These are phyloP conservation scores for Neurospora tetraspora DNA, from an alignment of 495 filamentous ascomycete genomes.

Conservation along the genomic window DNA sequence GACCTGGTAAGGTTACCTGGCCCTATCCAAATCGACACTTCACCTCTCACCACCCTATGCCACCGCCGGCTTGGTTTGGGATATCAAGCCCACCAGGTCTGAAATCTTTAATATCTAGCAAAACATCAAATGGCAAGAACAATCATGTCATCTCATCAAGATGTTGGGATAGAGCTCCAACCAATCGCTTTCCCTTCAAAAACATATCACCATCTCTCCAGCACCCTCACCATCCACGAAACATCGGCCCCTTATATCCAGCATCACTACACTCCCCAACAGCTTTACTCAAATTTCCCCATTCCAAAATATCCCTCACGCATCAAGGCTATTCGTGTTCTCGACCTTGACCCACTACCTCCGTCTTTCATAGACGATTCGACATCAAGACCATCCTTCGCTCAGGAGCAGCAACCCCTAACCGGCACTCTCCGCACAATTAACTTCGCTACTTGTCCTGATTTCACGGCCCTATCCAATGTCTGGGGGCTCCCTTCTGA, in stretches of 20 bases:
- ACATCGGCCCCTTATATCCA: background rate
- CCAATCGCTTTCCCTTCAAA: background rate
- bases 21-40: no score
- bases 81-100: background rate
- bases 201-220: background rate
- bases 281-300: background rate
- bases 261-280: background rate
- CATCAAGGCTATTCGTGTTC: background rate
- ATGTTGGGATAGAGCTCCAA: background rate
- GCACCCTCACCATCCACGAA: background rate
- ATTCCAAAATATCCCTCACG: background rate
- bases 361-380: background rate
- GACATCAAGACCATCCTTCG: background rate
- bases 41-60: background rate
- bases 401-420: background rate
- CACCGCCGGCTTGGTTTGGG: background rate
- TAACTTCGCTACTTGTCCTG: background rate
- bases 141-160: background rate
- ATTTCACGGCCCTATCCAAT: slow-evolving; percentile 5
- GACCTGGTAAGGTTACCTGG: no score
- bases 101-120: no score
- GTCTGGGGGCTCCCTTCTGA: background rate
- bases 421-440: slow-evolving; percentile 1
- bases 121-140: background rate
- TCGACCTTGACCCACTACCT: background rate